Percentiles rank a stretch among this genome's conserved stretches.
Evolutionary conservation across 2,329 filamentous ascomycete genomes (phyloP).

Genomic region (Alternaria arbusti): DNA sequence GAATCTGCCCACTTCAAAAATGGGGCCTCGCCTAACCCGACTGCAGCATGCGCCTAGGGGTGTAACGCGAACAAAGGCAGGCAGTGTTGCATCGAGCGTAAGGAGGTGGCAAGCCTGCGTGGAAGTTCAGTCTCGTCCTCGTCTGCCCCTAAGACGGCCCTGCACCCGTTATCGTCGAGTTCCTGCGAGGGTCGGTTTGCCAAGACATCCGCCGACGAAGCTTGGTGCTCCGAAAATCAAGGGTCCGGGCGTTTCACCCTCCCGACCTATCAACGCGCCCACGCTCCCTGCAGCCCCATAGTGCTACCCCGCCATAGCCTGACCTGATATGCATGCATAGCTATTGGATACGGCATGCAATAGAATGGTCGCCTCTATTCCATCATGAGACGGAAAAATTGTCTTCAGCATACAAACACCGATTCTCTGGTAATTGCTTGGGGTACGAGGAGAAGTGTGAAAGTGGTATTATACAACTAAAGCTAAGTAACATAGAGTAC

Average conservation of each 20-base stretch:
- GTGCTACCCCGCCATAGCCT: conserved; percentile 23
- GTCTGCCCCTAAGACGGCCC: not conserved
- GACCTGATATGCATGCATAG: conserved; percentile 4
- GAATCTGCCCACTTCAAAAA: conserved; percentile 8
- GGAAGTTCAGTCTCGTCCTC: not conserved
- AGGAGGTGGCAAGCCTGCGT: conserved; percentile 18
- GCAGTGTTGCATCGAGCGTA: not conserved
- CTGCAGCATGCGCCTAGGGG: not conserved
- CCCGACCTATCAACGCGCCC: conserved; percentile 15
- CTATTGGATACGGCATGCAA: not conserved
- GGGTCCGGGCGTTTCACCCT: conserved; percentile 16
- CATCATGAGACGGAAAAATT: not conserved
- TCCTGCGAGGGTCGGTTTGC: conserved; percentile 48
- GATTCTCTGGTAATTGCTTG: no score
- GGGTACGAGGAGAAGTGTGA: not conserved
- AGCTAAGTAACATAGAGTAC: not conserved
- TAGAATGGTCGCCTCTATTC: not conserved
- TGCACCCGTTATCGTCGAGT: conserved; percentile 37
- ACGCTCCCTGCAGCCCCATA: conserved; percentile 16
- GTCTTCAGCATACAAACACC: no score
- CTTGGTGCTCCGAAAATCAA: conserved; percentile 13
- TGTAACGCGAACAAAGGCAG: not conserved
- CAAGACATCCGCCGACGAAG: conserved; percentile 26
- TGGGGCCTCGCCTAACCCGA: conserved; percentile 24
- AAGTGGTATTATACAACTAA: not conserved